Percentiles rank a stretch among this genome's conserved stretches.
Conservation (phyloP, 2,329 filamentous ascomycete genomes). For the Colletotrichum gloeosporioides region DNA sequence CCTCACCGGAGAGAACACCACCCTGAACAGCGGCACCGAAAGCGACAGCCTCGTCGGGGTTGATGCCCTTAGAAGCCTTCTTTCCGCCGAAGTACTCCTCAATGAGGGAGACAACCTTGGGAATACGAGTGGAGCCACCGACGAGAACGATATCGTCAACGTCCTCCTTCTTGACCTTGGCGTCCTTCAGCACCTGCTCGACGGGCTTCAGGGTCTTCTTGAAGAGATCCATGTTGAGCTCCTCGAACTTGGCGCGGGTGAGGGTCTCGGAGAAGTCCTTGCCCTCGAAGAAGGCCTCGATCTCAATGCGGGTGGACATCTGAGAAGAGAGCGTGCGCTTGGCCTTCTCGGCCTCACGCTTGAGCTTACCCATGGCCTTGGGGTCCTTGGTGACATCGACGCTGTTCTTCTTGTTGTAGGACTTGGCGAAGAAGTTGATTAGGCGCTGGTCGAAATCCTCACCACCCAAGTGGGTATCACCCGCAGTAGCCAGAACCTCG, state of each 20-base stretch:
- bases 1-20: slow-evolving; percentile 91
- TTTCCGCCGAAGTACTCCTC: slow-evolving; percentile 96
- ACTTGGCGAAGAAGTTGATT: slow-evolving; percentile 95
- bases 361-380: slow-evolving; percentile 99
- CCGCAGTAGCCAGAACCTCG: slow-evolving; percentile 91
- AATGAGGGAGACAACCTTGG: slow-evolving; percentile 87
- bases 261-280: slow-evolving; percentile 98
- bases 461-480: slow-evolving; percentile 97
- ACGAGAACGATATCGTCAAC: slow-evolving; percentile 97
- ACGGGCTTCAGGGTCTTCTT: slow-evolving; percentile 99
- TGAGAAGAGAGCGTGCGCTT: slow-evolving; percentile 97
- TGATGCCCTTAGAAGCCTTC: slow-evolving; percentile 99
- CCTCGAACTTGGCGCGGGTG: slow-evolving; percentile 98
- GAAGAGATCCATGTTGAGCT: slow-evolving; percentile 98
- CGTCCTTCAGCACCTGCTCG: slow-evolving; percentile 97
- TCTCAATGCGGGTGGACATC: slow-evolving; percentile 93
- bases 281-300: slow-evolving; percentile 96
- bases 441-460: slow-evolving; percentile 99
- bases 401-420: slow-evolving; percentile 97
- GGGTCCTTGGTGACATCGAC: slow-evolving; percentile 93
- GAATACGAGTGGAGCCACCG: slow-evolving; percentile 98
- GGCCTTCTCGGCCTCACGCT: slow-evolving; percentile 99
- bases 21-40: slow-evolving; percentile 97
- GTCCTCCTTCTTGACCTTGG: slow-evolving; percentile 95
- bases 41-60: slow-evolving; percentile 98